phyloP scores from a whole-genome alignment of 345 rosid species.

The Trapa bicornis region DNA sequence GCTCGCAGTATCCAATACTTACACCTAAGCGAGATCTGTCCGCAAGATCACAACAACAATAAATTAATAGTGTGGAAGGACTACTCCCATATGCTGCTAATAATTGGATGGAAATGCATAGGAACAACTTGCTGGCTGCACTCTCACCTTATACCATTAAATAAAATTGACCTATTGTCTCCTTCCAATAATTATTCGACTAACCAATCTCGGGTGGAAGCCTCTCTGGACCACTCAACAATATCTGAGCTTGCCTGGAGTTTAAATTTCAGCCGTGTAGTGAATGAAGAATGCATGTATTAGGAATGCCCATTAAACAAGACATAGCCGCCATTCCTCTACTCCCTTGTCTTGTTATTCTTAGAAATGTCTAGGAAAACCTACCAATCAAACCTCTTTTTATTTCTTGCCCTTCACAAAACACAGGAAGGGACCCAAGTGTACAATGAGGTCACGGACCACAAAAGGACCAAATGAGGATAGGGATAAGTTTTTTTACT shows the following conservation, averaged over 20 bases:
- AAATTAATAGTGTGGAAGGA: not conserved
- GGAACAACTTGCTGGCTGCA: not conserved
- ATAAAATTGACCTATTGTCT: not conserved
- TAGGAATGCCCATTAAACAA: not conserved
- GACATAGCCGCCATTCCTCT: not conserved
- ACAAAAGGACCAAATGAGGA: too few species aligned
- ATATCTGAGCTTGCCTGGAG: too few species aligned
- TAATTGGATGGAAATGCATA: not conserved
- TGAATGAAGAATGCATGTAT: not conserved
- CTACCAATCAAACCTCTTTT: not conserved
- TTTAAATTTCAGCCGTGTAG: too few species aligned
- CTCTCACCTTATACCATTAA: not conserved
- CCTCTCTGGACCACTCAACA: not conserved
- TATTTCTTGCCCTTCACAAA: not conserved
- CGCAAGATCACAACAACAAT: not conserved
- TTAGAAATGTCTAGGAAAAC: not conserved
- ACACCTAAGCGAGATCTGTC: not conserved
- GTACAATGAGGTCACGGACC: not conserved
- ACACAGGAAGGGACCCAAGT: not conserved
- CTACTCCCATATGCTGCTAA: not conserved
- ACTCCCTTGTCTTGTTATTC: not conserved
- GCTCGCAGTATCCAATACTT: not conserved
- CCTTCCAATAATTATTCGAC: not conserved
- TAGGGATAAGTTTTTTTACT: too few species aligned
- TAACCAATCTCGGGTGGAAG: not conserved